These are phyloP conservation scores for Mycena belliarum DNA, from an alignment of 768 basidiomycete species.

Conservation along the genomic window DNA sequence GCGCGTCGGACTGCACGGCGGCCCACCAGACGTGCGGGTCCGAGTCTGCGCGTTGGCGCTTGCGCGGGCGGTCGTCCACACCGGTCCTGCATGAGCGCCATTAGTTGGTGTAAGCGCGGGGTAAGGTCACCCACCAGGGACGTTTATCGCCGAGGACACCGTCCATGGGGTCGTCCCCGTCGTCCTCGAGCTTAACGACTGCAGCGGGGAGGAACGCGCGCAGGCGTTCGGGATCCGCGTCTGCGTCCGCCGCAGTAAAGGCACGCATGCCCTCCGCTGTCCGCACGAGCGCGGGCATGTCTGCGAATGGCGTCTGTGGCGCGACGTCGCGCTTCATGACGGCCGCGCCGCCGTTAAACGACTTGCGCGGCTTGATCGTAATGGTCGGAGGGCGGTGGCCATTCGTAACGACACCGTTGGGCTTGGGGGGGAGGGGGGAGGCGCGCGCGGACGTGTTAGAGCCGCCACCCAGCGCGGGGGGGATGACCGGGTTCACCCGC, in stretches of 20 bases:
- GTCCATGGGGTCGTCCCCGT: constrained; percentile 37
- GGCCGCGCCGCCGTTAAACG: constrained; percentile 7
- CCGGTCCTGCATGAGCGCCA: constrained; percentile 29
- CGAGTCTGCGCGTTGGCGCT: constrained; percentile 56
- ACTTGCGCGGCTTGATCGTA: constrained; percentile 27
- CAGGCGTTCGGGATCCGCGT: constrained; percentile 35
- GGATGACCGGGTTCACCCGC: constrained; percentile 69
- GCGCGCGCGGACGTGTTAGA: not conserved
- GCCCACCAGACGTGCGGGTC: constrained; percentile 75
- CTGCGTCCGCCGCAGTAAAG: constrained; percentile 62
- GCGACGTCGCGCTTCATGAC: constrained; percentile 29
- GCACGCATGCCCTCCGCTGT: constrained; percentile 73
- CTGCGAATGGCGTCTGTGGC: constrained; percentile 51
- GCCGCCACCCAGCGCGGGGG: constrained; percentile 33
- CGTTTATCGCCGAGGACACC: constrained; percentile 60
- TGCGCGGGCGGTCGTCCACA: constrained; percentile 52
- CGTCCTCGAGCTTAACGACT: constrained; percentile 29
- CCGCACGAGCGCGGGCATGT: constrained; percentile 68
- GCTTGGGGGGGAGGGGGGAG: constrained; percentile 18
- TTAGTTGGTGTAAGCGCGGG: too few relatives aligned
- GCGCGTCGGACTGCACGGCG: constrained; percentile 59
- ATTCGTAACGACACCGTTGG: constrained; percentile 31
- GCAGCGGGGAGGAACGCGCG: constrained; percentile 11
- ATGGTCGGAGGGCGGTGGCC: constrained; percentile 33
- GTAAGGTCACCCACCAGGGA: constrained; percentile 33